Evolutionary conservation across 768 basidiomycete genomes (phyloP), one percentile per base, ranked within the genome.

Genomic region (Chalciporus sphaerocephalus): DNA sequence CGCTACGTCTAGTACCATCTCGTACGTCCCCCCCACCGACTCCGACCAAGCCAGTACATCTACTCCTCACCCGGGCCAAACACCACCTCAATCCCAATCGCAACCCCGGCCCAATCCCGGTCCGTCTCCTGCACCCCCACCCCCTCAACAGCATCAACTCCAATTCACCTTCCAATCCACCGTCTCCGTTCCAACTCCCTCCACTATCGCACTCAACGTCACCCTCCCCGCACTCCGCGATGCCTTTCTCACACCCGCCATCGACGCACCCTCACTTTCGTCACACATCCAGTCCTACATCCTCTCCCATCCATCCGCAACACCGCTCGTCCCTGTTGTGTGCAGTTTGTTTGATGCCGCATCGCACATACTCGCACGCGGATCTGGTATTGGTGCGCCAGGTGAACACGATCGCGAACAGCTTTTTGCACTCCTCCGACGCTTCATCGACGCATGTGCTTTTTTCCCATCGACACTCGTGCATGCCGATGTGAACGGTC

Each of bases 401-500:
- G 38, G 55, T 4, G 30, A 39, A 7, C 54, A 48, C 2, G n/a
- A 48, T 2, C 44, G 46, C 4, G 55, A 57, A 23, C 39, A 48
- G 10, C 40, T 58, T 18, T 33, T 51, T 9, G 28, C 50, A 0
- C 47, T 59, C 16, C 64, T 83, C 13, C 70, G 75, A n/a, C 70
- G 76, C 11, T 81, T 74, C 57, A 52, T 74, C 13, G 78, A 78
- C 37, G 75, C 78, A 0, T 75, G 75, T 9, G 52, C 71, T 5
- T 79, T 77, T 47, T 78, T 82, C 41, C 62, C 74, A n/a, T 40
- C 60, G 18, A 62, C 67, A 0, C 58, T 82, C 21, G 60, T 73
- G 5, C 81, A 83, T 50, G 79, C 80, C 3, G 79, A 78, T 28
- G 69, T 75, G 8, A 58, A 74, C 1, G 81, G 81, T 4, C 76